A percentile compares a stretch with the other conserved stretches of the same genome.
phyloP scores from a whole-genome alignment of 768 basidiomycete genomes.

The Boletus pseudopeckii region DNA sequence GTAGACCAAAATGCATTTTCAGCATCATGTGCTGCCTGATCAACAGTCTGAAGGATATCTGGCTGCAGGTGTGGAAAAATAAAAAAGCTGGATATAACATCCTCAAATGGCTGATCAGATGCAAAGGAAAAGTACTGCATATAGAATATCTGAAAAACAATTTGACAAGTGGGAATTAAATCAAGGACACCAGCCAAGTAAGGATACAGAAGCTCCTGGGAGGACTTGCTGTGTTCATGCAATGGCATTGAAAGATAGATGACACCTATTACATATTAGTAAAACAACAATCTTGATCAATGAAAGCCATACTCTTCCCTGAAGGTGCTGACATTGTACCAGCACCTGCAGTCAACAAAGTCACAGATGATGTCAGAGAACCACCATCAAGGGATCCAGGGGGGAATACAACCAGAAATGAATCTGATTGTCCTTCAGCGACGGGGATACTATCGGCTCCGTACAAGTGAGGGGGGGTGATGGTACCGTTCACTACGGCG shows the following conservation, averaged over 20 bases:
- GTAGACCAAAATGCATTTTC: constrained; percentile 54
- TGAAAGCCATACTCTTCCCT: constrained; percentile 49
- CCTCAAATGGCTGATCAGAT: neutral
- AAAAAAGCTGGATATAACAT: constrained; percentile 6
- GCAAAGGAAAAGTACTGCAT: constrained; percentile 37
- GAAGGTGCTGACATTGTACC: constrained; percentile 70
- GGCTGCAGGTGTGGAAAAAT: constrained; percentile 27
- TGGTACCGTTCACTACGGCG: constrained; percentile 43
- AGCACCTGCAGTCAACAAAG: constrained; percentile 66
- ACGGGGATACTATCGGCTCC: constrained; percentile 17
- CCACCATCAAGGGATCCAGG: constrained; percentile 52
- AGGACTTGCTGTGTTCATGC: constrained; percentile 16
- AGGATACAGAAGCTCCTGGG: constrained; percentile 44
- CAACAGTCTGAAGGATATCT: constrained; percentile 50
- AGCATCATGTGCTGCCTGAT: constrained; percentile 54
- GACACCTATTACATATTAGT: constrained; percentile 43
- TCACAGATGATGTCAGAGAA: constrained; percentile 50
- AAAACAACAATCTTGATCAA: neutral
- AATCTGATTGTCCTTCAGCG: constrained; percentile 43
- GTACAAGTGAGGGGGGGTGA: constrained; percentile 27
- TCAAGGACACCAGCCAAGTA: constrained; percentile 52
- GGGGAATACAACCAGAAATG: constrained; percentile 71
- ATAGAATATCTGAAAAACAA: constrained; percentile 55
- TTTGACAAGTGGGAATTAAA: constrained; percentile 14
- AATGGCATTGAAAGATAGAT: constrained; percentile 56